phyloP scores from a whole-genome alignment of 495 filamentous ascomycete genomes.

The Aspergillus baeticus region DNA sequence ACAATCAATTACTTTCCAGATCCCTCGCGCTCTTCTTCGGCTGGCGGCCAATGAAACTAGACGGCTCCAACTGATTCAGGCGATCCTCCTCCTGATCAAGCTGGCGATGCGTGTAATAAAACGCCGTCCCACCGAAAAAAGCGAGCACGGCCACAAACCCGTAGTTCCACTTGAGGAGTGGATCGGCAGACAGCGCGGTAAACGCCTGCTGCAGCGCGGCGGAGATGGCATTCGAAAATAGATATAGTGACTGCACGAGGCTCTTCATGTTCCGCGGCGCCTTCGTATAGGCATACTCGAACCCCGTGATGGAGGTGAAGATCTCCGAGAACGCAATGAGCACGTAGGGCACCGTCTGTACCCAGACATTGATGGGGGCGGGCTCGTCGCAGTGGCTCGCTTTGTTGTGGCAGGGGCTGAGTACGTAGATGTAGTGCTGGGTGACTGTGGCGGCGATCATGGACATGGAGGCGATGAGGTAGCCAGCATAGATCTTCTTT shows the following conservation, averaged over 20 bases:
- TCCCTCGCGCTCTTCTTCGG: conserved; percentile 8
- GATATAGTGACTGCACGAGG: conserved; percentile 56
- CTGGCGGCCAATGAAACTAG: conserved; percentile 17
- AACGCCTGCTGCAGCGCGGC: conserved; percentile 64
- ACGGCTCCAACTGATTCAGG: conserved; percentile 51
- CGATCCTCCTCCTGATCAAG: conserved; percentile 64
- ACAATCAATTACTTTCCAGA: neutral
- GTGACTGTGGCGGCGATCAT: conserved; percentile 61
- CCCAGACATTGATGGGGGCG: conserved; percentile 51
- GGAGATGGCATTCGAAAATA: conserved; percentile 63
- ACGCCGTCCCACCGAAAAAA: conserved; percentile 52
- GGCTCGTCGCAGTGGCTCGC: conserved; percentile 42
- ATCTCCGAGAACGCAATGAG: conserved; percentile 67
- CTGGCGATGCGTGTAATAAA: conserved; percentile 55
- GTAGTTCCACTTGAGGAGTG: conserved; percentile 65
- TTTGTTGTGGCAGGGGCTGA: conserved; percentile 49
- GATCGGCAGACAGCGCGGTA: conserved; percentile 60
- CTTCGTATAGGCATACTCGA: conserved; percentile 49
- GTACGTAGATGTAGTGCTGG: conserved; percentile 67
- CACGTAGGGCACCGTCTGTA: conserved; percentile 60
- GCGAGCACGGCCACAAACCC: conserved; percentile 60
- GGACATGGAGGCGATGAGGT: conserved; percentile 56
- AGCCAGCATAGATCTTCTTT: conserved; percentile 66
- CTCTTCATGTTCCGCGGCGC: conserved; percentile 40
- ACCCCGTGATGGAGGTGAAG: conserved; percentile 57